A percentile compares a stretch with the other conserved stretches of the same genome.
Conservation (phyloP, 2,329 filamentous ascomycete genomes). For the Fusarium cyanostomum region DNA sequence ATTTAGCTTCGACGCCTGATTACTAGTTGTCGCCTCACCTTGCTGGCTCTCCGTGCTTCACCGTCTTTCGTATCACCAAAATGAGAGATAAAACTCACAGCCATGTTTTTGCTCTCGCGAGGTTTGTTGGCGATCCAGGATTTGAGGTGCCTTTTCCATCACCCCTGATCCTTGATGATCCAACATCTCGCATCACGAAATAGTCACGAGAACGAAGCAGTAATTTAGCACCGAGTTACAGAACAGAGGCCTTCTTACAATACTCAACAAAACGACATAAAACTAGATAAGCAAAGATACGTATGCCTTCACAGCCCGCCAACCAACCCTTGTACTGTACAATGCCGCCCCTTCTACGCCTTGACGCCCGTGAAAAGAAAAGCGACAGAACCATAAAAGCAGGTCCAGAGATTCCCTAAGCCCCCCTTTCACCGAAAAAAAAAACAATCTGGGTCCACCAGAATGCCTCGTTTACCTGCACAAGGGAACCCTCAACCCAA, state of each 20-base stretch:
- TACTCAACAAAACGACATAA: constrained; percentile 21
- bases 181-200: background rate
- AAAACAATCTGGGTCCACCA: constrained; percentile 16
- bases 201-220: background rate
- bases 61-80: background rate
- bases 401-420: constrained; percentile 12
- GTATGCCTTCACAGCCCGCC: constrained; percentile 15
- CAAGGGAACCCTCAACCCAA: constrained; percentile 9
- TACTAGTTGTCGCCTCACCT: background rate
- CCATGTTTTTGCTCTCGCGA: background rate
- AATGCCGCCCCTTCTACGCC: constrained; percentile 35
- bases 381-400: constrained; percentile 3
- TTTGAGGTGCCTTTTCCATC: background rate
- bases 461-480: constrained; percentile 32
- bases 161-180: constrained; percentile 2
- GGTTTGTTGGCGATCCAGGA: background rate
- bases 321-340: constrained; percentile 26
- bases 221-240: background rate
- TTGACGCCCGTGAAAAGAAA: constrained; percentile 19
- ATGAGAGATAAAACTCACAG: background rate
- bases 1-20: background rate
- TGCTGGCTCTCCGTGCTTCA: background rate
- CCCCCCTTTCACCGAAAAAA: constrained; percentile 7
- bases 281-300: constrained; percentile 29
- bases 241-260: constrained; percentile 17